Evolutionary conservation across 306 rosid genomes (phyloP), one percentile per base, ranked within the genome.

Genomic region (Herpetospermum pedunculosum): DNA sequence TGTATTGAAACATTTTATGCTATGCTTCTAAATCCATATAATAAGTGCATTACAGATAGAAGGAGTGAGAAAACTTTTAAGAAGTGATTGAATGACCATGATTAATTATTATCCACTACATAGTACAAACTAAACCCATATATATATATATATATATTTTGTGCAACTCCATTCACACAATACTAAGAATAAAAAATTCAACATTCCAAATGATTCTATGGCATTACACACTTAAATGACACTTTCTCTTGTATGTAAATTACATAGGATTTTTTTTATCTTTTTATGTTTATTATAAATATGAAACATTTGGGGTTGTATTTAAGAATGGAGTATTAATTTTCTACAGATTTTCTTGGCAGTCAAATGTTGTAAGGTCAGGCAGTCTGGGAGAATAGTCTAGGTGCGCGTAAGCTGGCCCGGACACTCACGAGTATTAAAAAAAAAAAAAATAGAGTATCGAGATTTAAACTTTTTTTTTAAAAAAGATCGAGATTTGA

Each of bases 51-150:
- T 63, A 63, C 47, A 63, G 7, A n/a, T 23, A 63, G 12, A 53
- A 19, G 1, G 10, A 18, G 68, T 60, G 40, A 44, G 44, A 9
- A 58, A n/a, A 37, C 70, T 63, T 63, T 63, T 63, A 37, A 11
- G 70, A 63, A 63, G 47, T 37, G 46, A 63, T n/a, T 63, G 70
- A 63, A 63, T 34, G 70, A 63, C 70, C 70, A n/a, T 63, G 30
- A 63, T 63, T 37, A 34, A 63, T 37, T 23, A 37, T 9, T 63
- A 63, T 63, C 70, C 70, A 63, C 54, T 62, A 34, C 46, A 62
- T 41, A 55, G 63, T 55, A 55, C 35, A 55, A 55, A 67, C 29
- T 53, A 40, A 67, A 21, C 53, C 72, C 71, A n/a, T n/a, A n/a
- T n/a, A n/a, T n/a, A n/a, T n/a, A 2, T 4, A 2, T 32, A 32